Percentiles rank a stretch among this genome's conserved stretches.
Conservation (phyloP, 2,329 filamentous ascomycete species). For the Microsporum ferrugineum region DNA sequence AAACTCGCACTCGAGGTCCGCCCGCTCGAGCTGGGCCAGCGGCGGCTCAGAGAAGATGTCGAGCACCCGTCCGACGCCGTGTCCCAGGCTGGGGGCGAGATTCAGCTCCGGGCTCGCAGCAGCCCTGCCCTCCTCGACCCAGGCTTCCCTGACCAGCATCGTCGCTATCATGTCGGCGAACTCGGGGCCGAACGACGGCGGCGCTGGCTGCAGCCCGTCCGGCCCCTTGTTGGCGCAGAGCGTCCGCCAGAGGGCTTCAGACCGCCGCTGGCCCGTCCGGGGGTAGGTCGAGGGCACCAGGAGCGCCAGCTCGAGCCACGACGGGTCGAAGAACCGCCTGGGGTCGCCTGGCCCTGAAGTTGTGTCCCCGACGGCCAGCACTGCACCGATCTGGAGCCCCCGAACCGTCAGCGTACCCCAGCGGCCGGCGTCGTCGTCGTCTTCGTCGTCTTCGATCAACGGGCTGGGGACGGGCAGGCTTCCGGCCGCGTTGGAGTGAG, state of each 20-base stretch:
- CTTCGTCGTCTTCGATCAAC: neutral
- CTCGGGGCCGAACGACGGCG: slow-evolving; percentile 4
- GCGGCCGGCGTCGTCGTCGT: neutral
- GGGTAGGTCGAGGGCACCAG: slow-evolving; percentile 9
- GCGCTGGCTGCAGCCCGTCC: slow-evolving; percentile 5
- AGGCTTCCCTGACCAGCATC: slow-evolving; percentile 8
- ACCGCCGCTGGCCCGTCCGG: slow-evolving; percentile 7
- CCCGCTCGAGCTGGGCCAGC: neutral
- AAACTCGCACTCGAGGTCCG: neutral
- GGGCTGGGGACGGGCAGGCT: slow-evolving; percentile 5
- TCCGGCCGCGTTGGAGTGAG: slow-evolving; percentile 3
- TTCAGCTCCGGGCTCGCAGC: neutral
- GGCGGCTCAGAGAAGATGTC: neutral
- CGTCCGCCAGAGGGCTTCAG: slow-evolving; percentile 12
- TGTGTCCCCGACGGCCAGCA: slow-evolving; percentile 9
- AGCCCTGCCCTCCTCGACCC: slow-evolving; percentile 1
- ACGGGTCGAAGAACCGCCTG: slow-evolving; percentile 10
- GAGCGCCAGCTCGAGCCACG: slow-evolving; percentile 10
- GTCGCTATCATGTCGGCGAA: slow-evolving; percentile 10
- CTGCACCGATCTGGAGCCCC: slow-evolving; percentile 10
- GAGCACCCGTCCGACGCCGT: neutral
- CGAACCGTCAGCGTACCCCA: slow-evolving; percentile 7
- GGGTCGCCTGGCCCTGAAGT: slow-evolving; percentile 2
- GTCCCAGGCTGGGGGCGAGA: neutral
- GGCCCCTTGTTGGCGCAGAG: slow-evolving; percentile 9